Base-by-base conservation (phyloP, 108 stramenopile species). In the Pseudonitzschia multistriata region DNA sequence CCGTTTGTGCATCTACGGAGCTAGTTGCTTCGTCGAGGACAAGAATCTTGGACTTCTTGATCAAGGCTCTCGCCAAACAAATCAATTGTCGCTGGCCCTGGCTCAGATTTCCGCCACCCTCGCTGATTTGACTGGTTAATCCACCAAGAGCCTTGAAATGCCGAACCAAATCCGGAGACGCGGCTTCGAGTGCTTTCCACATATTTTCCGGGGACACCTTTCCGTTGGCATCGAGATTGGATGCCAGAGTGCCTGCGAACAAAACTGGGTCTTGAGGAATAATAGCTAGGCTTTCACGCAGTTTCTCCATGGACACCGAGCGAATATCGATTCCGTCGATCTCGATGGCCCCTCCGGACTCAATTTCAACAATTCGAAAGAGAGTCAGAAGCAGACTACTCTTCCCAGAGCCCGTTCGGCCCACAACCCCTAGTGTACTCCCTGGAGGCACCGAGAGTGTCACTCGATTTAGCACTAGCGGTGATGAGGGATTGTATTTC, bases 201-300 rank as follows among this genome's bases (percentile, higher is more conserved):
- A 88, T 81, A 42, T 89, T 92, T 29, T 87, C 84, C 56, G 76
- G 66, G 29, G 75, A 67, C n/a, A 79, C 83, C 49, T 72, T 71
- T 2, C 84, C 76, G 22, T 81, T 89, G 29, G 97, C 94, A 75
- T 94, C 93, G 52, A 99, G 72, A 73, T 99, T 99, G 62, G 74
- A 76, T 42, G 85, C 78, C 33, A 99, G 27, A 13, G 95, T 91
- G 15, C 96, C 98, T 15, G 87, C 68, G 73, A 98, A 99, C 14
- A 99, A 67, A 33, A 88, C 87, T n/a, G 96, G 95, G 68, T 97
- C 91, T 84, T 99, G 98, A 10, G 97, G 97, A 49, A 99, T 96
- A 45, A 98, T 94, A 27, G 95, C 88, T 25, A 98, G 55, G 13
- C 74, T 70, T 31, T 80, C 72, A 34, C 97, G 89, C n/a, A 97